A percentile compares a stretch with the other conserved stretches of the same genome.
Evolutionary conservation across 345 rosid species (phyloP).

Genomic region (Syzygium grande): DNA sequence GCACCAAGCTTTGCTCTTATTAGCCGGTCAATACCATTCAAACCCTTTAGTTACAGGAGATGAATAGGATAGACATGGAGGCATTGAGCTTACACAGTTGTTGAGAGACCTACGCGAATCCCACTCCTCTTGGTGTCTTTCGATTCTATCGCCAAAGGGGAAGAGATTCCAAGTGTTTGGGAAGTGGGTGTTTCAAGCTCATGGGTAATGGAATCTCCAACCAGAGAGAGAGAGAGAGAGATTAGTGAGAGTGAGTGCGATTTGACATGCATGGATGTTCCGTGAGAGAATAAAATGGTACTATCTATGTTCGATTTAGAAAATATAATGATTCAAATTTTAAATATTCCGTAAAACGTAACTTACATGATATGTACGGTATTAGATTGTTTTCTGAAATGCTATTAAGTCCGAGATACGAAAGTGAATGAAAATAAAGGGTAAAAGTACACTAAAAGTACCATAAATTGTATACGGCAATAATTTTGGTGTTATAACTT

Average conservation of each 20-base stretch:
- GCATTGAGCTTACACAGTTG: background rate
- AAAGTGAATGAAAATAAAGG: background rate
- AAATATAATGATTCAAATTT: background rate
- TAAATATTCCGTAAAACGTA: background rate
- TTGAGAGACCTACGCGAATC: background rate
- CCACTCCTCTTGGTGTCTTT: background rate
- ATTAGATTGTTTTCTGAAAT: background rate
- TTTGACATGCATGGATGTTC: background rate
- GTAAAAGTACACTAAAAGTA: no score
- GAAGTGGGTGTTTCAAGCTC: background rate
- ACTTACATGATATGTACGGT: background rate
- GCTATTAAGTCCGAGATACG: background rate
- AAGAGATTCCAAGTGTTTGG: slow-evolving; percentile 5
- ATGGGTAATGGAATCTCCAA: slow-evolving; percentile 21
- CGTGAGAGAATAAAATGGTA: background rate
- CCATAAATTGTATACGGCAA: no score
- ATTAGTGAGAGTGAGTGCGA: background rate
- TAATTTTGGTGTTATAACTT: no score
- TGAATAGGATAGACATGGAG: background rate
- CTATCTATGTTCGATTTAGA: no score
- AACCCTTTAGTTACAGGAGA: background rate
- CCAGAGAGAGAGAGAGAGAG: background rate
- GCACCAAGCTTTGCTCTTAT: background rate
- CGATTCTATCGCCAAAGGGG: slow-evolving; percentile 2
- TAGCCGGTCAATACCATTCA: background rate